Conservation (phyloP, 2,329 filamentous ascomycete species). For the Fusarium avenaceum region DNA sequence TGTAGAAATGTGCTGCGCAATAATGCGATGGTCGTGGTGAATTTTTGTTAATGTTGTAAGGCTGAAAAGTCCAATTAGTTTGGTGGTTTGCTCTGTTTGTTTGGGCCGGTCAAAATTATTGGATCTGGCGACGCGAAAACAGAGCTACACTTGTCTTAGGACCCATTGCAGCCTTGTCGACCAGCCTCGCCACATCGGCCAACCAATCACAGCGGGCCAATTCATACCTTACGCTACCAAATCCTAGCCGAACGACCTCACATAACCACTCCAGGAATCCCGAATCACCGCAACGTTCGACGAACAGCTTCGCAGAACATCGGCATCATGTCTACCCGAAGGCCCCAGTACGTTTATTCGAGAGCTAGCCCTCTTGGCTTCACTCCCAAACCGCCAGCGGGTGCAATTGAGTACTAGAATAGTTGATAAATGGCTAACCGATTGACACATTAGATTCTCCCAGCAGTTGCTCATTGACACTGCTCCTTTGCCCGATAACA, state of each 20-base stretch:
- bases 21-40: not conserved
- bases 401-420: constrained; percentile 43
- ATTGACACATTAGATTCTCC: constrained; percentile 79
- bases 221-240: constrained; percentile 58
- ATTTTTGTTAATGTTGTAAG: constrained; percentile 21
- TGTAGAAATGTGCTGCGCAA: not conserved
- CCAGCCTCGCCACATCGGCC: constrained; percentile 51
- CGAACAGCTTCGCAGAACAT: constrained; percentile 48
- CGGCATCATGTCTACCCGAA: constrained; percentile 59
- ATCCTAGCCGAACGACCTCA: constrained; percentile 52
- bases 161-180: constrained; percentile 33
- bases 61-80: constrained; percentile 33
- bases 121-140: constrained; percentile 51
- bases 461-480: constrained; percentile 94
- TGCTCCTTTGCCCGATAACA: constrained; percentile 90
- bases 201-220: constrained; percentile 57
- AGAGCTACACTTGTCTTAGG: constrained; percentile 34
- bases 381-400: constrained; percentile 6
- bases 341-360: constrained; percentile 56
- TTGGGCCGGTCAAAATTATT: constrained; percentile 48
- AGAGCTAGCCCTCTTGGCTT: not conserved
- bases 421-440: constrained; percentile 46
- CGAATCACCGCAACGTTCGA: constrained; percentile 49
- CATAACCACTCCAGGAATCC: constrained; percentile 47
- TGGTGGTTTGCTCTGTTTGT: constrained; percentile 43